Base-by-base conservation (phyloP, 345 rosid species). In the Turnera subulata region DNA sequence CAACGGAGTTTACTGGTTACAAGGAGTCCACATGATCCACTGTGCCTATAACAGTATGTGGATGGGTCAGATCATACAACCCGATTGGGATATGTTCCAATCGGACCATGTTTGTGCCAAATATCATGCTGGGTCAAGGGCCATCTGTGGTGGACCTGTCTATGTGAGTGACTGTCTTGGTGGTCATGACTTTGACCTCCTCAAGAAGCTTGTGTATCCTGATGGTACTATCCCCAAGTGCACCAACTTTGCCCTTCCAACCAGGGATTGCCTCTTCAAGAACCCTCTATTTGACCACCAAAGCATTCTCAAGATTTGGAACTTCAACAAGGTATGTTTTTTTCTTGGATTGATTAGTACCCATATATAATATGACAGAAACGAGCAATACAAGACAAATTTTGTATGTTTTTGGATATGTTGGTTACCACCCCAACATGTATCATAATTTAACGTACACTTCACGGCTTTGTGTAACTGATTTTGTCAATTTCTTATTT, bases 31-130 rank as follows among this genome's bases (percentile, higher is more conserved):
- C 52, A 88, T 91, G 87, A 73, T 88, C 56, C 98, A 91, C 26
- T 88, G 98, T 56, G 83, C 95, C 46, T 88, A 91, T 70, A 91
- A 88, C 82, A 91, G 98, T 60, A 24, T 88, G 58, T 88, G 96
- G 98, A 91, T 91, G 81, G 96, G 98, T 15, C 88, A 88, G 56
- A 72, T 88, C 33, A 80, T 88, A 50, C 91, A 82, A 25, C 98
- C 98, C 21, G 98, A 91, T 58, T 88, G 98, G 98, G 98, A 91
- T 55, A 91, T 91, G 96, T 91, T 91, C 74, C 96, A 91, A 50
- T 91, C 98, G 6, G 95, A 88, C 53, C 98, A 91, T 56, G 61
- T 56, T 42, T 86, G 95, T 57, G 96, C 98, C 56, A 79, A 91
- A 65, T 91, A 74, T 55, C 98, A 91, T 42, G 92, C 95, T 1